Base-by-base conservation (phyloP, 1,284 basidiomycete genomes). In the Leccinum pseudoinsigne region DNA sequence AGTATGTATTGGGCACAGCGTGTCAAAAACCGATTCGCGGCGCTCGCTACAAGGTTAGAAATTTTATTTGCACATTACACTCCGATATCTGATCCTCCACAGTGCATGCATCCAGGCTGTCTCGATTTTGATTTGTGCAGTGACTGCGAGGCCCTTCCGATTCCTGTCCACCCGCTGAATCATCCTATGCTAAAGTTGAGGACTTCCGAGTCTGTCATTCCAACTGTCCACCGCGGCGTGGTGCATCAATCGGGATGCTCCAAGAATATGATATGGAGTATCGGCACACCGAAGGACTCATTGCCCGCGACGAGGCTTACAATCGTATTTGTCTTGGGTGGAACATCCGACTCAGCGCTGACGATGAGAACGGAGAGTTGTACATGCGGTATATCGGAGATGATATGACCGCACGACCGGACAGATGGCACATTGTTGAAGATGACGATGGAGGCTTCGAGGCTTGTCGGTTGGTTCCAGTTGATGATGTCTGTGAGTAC, bases 141-240 rank as follows among this genome's bases (percentile, higher is more conserved):
- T 68, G 77, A 79, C 63, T 96, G 94, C 77, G 94, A 96, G 77
- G 87, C 92, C 1, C 80, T 86, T 58, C 93, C 94, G 0, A 91
- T 93, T 63, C 77, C 88, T 4, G 81, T 90, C 10, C 94, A 96
- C 73, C 92, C 92, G 0, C 68, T 75, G 7, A 84, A 79, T 47
- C 94, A 96, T 72, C 87, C 92, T 0, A 75, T 95, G 78, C 77
- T 95, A 72, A 96, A 95, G 83, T 82, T 94, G 76, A 90, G 83
- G 72, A 79, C 78, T 1, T 66, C 78, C 0, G 80, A 82, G 18
- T 79, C 82, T 3, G 70, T 80, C 10, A 79, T 92, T 57, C 89
- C 89, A 0, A 76, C 76, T 8, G 79, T 87, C 16, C 78, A 77
- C 63, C 75, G 21, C 82, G 84, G 8, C 85, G 88, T 16, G 88